Conservation (phyloP, 257 asterid genomes). For the Rhazya stricta region DNA sequence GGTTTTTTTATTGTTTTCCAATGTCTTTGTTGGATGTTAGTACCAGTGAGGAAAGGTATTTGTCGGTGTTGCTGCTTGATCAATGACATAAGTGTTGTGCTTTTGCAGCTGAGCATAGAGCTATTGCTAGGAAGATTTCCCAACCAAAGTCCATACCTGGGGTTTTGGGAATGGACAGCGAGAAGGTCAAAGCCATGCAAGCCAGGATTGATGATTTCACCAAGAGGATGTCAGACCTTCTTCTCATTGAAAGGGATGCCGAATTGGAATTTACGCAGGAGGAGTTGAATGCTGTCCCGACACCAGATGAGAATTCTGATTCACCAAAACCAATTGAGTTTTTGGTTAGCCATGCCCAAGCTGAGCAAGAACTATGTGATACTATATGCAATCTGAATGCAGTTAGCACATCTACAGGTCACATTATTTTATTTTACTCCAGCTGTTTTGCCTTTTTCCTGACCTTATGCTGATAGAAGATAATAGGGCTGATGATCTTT, state of each 20-base stretch:
- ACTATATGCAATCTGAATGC: constrained; percentile 90
- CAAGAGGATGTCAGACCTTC: constrained; percentile 64
- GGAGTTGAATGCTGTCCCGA: constrained; percentile 86
- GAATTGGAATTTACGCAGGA: constrained; percentile 91
- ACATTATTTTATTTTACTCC: constrained; percentile 7
- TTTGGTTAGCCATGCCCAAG: constrained; percentile 84
- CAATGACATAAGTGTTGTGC: constrained; percentile 7
- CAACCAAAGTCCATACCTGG: constrained; percentile 50
- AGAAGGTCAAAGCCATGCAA: constrained; percentile 67
- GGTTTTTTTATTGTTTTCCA: neutral
- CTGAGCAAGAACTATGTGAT: constrained; percentile 93
- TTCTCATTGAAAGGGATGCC: constrained; percentile 80
- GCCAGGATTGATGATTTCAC: constrained; percentile 63
- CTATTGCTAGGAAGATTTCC: constrained; percentile 69
- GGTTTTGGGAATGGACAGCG: constrained; percentile 61
- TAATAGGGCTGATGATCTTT: neutral
- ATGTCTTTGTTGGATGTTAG: neutral
- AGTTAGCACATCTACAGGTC: constrained; percentile 83
- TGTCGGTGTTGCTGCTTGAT: neutral
- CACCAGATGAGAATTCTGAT: constrained; percentile 53
- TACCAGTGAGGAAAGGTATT: neutral
- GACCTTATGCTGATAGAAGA: constrained; percentile 3
- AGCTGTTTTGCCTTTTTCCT: too few species aligned
- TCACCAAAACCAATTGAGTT: constrained; percentile 67
- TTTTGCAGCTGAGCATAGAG: constrained; percentile 84